These are phyloP conservation scores for Hanseniaspora gamundiae DNA, from an alignment of 1,139 yeast species.

Conservation along the genomic window DNA sequence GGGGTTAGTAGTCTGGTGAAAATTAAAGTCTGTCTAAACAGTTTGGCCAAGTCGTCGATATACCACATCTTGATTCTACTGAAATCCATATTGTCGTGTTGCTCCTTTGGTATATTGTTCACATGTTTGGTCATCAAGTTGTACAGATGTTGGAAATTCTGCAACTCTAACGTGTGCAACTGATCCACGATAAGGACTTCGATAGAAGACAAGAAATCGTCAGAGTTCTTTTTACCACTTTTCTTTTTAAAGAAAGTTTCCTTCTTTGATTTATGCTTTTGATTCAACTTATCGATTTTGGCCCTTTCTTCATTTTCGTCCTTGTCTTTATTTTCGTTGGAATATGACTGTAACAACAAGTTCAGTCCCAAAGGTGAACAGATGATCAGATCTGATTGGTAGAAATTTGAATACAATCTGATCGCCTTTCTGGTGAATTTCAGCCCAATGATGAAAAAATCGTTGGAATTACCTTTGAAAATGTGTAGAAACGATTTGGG, in stretches of 20 bases:
- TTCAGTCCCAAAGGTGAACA: conserved; percentile 91
- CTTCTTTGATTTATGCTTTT: conserved; percentile 2
- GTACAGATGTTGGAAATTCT: conserved; percentile 78
- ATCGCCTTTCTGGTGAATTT: conserved; percentile 82
- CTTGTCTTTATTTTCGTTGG: conserved; percentile 22
- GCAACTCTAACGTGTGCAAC: conserved; percentile 81
- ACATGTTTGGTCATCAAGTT: conserved; percentile 56
- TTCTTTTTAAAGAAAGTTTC: conserved; percentile 12
- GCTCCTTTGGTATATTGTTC: conserved; percentile 63
- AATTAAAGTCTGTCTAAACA: conserved; percentile 65
- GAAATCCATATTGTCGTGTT: conserved; percentile 77
- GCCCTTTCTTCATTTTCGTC: conserved; percentile 2
- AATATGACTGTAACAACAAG: conserved; percentile 45
- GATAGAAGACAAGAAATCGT: conserved; percentile 77
- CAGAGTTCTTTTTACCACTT: conserved; percentile 44
- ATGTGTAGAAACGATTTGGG: conserved; percentile 53
- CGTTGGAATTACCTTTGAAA: conserved; percentile 85
- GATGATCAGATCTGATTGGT: conserved; percentile 71
- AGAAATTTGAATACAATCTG: conserved; percentile 74
- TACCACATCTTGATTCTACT: conserved; percentile 89
- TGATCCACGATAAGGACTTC: conserved; percentile 73
- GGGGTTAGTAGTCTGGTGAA: conserved; percentile 73
- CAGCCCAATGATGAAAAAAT: conserved; percentile 79
- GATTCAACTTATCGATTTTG: conserved; percentile 4
- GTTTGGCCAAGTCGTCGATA: conserved; percentile 68